Percentiles rank a stretch among this genome's conserved stretches.
Conservation (phyloP, 1,284 basidiomycete genomes). For the Porodaedalea pini region DNA sequence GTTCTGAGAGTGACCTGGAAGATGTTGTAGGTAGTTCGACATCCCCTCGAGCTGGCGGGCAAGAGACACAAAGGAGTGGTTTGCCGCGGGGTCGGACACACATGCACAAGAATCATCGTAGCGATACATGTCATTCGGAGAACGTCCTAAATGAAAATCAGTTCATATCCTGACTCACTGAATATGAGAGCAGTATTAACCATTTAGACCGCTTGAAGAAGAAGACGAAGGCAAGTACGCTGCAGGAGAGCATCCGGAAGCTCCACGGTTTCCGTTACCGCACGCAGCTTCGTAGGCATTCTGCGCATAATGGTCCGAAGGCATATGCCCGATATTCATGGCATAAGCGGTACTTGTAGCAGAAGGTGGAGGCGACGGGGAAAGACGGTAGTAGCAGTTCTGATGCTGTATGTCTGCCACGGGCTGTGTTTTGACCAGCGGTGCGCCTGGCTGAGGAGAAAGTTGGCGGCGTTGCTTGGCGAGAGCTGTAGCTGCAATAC, state of each 20-base stretch:
- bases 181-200: background rate
- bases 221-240: slow-evolving; percentile 20
- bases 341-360: slow-evolving; percentile 33
- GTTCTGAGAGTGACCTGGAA: slow-evolving; percentile 49
- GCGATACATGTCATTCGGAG: slow-evolving; percentile 6
- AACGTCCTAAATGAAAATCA: background rate
- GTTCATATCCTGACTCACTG: background rate
- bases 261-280: slow-evolving; percentile 6
- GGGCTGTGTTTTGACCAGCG: slow-evolving; percentile 23
- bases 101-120: slow-evolving; percentile 53
- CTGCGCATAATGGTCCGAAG: slow-evolving; percentile 11
- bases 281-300: slow-evolving; percentile 4
- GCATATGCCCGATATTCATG: slow-evolving; percentile 34
- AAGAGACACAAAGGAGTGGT: slow-evolving; percentile 54
- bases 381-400: slow-evolving; percentile 57
- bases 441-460: slow-evolving; percentile 25
- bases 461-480: slow-evolving; percentile 32
- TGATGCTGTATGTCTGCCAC: slow-evolving; percentile 28
- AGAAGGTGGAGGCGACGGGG: slow-evolving; percentile 47
- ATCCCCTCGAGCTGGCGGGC: slow-evolving; percentile 62
- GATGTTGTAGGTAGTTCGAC: slow-evolving; percentile 54
- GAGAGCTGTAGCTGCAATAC: slow-evolving; percentile 37
- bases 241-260: slow-evolving; percentile 12
- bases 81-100: slow-evolving; percentile 57
- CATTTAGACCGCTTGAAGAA: slow-evolving; percentile 17